These are phyloP conservation scores for Populus pruinosa DNA, from an alignment of 345 rosid genomes.

Conservation along the genomic window DNA sequence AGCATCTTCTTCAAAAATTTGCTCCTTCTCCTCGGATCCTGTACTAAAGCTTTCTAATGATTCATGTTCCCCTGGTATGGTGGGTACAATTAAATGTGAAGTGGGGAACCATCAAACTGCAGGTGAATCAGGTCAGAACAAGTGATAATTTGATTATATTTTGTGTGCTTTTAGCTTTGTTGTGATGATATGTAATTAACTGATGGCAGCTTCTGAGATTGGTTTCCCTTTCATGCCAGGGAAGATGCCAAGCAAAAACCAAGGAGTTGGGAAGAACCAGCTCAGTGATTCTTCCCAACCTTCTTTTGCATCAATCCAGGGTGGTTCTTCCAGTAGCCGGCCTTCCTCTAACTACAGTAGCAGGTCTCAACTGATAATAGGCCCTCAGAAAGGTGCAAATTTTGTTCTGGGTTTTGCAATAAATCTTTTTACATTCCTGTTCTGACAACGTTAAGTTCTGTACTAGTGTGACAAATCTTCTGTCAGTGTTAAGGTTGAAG, in stretches of 20 bases:
- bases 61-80: conserved; percentile 28
- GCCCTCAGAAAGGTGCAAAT: conserved; percentile 62
- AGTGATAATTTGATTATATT: neutral
- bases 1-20: conserved; percentile 53
- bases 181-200: conserved; percentile 5
- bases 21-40: conserved; percentile 60
- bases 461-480: neutral
- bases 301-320: conserved; percentile 46
- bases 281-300: conserved; percentile 48
- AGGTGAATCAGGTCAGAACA: conserved; percentile 47
- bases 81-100: conserved; percentile 47
- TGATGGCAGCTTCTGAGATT: conserved; percentile 40
- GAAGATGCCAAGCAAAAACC: conserved; percentile 47
- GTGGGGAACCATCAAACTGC: conserved; percentile 38
- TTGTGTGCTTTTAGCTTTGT: conserved; percentile 14
- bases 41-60: conserved; percentile 54
- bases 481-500: neutral
- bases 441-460: neutral
- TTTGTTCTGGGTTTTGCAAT: neutral
- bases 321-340: conserved; percentile 59
- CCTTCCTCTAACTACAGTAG: conserved; percentile 73
- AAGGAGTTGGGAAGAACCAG: conserved; percentile 51
- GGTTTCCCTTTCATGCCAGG: conserved; percentile 41
- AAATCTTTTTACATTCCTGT: neutral
- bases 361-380: conserved; percentile 58